Base-by-base conservation (phyloP, 1,284 basidiomycete species). In the Erythrobasidium hasegawianum region DNA sequence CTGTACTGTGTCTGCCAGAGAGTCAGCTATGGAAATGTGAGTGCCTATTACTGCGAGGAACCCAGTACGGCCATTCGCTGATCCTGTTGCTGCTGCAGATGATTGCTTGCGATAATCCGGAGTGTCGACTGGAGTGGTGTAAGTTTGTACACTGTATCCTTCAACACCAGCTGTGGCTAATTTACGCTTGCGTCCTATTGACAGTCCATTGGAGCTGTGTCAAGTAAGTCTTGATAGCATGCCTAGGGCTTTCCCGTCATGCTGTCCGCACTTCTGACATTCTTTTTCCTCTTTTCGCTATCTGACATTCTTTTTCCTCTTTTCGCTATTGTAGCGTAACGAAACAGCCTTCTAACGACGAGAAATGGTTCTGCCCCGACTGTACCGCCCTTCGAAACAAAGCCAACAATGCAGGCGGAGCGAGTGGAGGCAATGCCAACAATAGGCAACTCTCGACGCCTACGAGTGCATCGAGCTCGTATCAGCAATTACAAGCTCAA, bases 1-100 rank as follows among this genome's bases (percentile, higher is more conserved):
- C 70, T 73, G 18, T 75, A 75, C 55, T 75, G 73, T 57, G 70
- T 72, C 69, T 75, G 73, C 33, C 69, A 73, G n/a, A 67, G 72
- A 11, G 71, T 72, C 0, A 69, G 67, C 3, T 75, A 74, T 54
- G 73, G 73, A 40, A 73, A 75, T 64, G 73, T 74, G 41, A 27
- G 72, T 64, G 1, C 2, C 18, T 39, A n/a, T n/a, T n/a, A n/a
- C n/a, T n/a, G n/a, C n/a, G n/a, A n/a, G n/a, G n/a, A n/a, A n/a
- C n/a, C n/a, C n/a, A n/a, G n/a, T n/a, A n/a, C n/a, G n/a, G n/a
- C n/a, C n/a, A n/a, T n/a, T n/a, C n/a, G n/a, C n/a, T n/a, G n/a
- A 40, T 22, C 7, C 43, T 38, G n/a, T 22, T 20, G n/a, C 43
- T 10, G 5, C 22, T 41, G 16, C 60, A 74, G 72, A 74, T 74